Base-by-base conservation (phyloP, 1,139 yeast genomes). In the Tardiomyces depauwii region DNA sequence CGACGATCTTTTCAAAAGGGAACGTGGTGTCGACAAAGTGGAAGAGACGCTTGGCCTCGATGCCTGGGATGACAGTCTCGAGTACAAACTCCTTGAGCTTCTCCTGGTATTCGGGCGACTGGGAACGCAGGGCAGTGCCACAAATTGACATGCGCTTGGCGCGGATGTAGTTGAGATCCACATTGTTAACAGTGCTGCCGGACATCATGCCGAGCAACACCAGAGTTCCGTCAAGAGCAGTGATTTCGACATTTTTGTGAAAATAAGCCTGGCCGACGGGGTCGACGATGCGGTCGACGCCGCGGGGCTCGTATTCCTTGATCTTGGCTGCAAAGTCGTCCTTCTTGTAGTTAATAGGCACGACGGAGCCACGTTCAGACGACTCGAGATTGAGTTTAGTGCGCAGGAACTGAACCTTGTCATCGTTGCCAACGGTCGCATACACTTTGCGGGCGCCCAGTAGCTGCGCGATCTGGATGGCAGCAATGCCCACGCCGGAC, bases 401-500 rank as follows among this genome's bases (percentile, higher is more conserved):
- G 42, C 42, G 47, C 21, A 58, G 49, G 41, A 59, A 57, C 39
- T 51, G 46, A 27, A 49, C 51, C 46, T 64, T 63, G 11, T 47
- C 54, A 21, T 56, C 61, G 5, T 57, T 46, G 3, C 65, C 60
- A 1, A 61, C 65, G 0, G 67, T 61, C 5, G 67, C 61, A 45
- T 57, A 65, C 2, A 67, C 56, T 18, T 59, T 54, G 2, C 59
- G 54, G 25, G 67, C 67, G 0, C 66, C 68, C 1, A 62, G 51
- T 5, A 56, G 42, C 43, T 64, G 65, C n/a, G 68, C 67, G 32
- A 66, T 53, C 47, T 66, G 68, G 16, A 62, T 54, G 2, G 63
- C 61, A 7, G 66, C 67, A 21, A 62, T 53, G 1, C 70, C 70
- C 2, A 62, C 61, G 2, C 61, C 59, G n/a, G 64, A 59, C 16